phyloP scores from a whole-genome alignment of 441 rosid genomes.

The Pelargonium cotyledonis region DNA sequence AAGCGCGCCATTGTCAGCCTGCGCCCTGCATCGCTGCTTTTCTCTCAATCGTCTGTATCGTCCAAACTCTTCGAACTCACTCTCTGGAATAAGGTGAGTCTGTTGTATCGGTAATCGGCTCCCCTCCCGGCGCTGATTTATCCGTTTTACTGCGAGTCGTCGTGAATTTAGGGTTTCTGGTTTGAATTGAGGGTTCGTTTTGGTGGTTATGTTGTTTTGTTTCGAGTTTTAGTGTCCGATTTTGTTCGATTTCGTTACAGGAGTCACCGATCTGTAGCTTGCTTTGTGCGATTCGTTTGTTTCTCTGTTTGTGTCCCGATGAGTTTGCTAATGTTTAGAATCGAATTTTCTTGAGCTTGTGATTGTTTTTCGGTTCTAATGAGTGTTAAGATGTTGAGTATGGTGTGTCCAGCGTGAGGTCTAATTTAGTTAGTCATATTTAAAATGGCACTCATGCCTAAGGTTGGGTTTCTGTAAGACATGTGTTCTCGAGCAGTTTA shows the following conservation, averaged over 20 bases:
- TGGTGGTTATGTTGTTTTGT: slow-evolving; percentile 28
- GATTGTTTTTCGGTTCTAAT: slow-evolving; percentile 10
- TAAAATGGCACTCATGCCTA: background rate
- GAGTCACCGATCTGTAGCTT: slow-evolving; percentile 51
- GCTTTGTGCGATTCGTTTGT: slow-evolving; percentile 23
- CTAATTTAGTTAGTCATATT: background rate
- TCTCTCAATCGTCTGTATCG: slow-evolving; percentile 6
- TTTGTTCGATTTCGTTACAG: slow-evolving; percentile 23
- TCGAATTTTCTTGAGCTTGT: slow-evolving; percentile 20
- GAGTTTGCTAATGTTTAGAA: slow-evolving; percentile 17
- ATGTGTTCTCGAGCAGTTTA: background rate
- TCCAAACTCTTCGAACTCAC: background rate
- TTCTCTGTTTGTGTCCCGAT: slow-evolving; percentile 12
- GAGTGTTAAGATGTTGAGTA: slow-evolving; percentile 12
- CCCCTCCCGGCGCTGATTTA: slow-evolving; percentile 18
- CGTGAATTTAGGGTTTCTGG: slow-evolving; percentile 22
- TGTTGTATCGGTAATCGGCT: slow-evolving; percentile 21
- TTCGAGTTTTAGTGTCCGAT: slow-evolving; percentile 32
- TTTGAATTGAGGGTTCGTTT: slow-evolving; percentile 30
- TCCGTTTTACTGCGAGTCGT: slow-evolving; percentile 12
- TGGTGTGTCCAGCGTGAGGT: slow-evolving; percentile 7
- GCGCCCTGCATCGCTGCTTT: slow-evolving; percentile 25
- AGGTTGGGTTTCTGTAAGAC: background rate
- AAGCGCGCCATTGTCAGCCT: slow-evolving; percentile 43
- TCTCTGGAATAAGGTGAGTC: slow-evolving; percentile 25